Conservation (phyloP, 1,139 yeast genomes). For the Geotrichum carabidarum region DNA sequence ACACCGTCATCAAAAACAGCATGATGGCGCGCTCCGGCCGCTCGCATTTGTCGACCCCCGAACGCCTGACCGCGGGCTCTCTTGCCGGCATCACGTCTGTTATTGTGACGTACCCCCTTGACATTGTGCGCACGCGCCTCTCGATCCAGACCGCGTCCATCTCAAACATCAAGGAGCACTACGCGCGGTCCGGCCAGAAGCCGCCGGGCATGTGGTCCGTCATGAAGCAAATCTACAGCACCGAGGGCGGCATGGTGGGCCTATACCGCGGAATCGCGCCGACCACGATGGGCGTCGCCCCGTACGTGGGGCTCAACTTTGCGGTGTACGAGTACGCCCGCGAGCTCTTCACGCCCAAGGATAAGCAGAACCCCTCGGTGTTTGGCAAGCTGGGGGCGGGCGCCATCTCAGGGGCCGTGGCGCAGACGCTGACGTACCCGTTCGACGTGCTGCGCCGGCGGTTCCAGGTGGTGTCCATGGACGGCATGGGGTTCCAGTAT, state of each 20-base stretch:
- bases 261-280: conserved; percentile 83
- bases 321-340: conserved; percentile 80
- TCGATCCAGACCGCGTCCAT: conserved; percentile 85
- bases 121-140: conserved; percentile 80
- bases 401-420: conserved; percentile 83
- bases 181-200: conserved; percentile 28
- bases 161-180: conserved; percentile 46
- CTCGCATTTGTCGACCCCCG: conserved; percentile 41
- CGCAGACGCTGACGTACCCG: conserved; percentile 79
- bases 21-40: conserved; percentile 1
- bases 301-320: conserved; percentile 90
- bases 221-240: conserved; percentile 53
- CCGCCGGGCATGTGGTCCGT: conserved; percentile 68
- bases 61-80: conserved; percentile 72
- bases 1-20: conserved; percentile 59
- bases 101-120: conserved; percentile 83
- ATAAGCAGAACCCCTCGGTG: conserved; percentile 39
- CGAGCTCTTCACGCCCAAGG: conserved; percentile 43
- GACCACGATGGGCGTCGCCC: conserved; percentile 90
- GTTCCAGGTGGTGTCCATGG: conserved; percentile 85
- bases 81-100: conserved; percentile 80
- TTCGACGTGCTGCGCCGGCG: conserved; percentile 82
- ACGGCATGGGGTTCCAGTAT: conserved; percentile 70
- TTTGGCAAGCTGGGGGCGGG: conserved; percentile 68
- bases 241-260: conserved; percentile 79